Evolutionary conservation across 768 basidiomycete genomes (phyloP).

Genomic region (Termitomyces sp.): DNA sequence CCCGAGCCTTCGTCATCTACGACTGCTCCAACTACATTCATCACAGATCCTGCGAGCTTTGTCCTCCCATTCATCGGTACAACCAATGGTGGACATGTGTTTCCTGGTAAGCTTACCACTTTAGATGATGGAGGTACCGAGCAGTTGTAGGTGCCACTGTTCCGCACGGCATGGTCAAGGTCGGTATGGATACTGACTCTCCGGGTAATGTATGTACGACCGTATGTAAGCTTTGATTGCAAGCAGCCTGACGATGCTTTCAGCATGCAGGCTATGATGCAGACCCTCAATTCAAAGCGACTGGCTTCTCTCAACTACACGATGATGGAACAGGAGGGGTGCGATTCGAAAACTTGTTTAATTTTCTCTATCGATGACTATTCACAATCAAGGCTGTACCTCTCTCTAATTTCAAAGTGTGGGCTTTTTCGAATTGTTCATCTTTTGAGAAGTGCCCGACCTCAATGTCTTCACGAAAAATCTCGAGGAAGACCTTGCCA

Average conservation of each 20-base stretch:
- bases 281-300: conserved; percentile 35
- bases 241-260: not conserved
- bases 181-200: conserved; percentile 62
- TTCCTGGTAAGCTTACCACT: conserved; percentile 40
- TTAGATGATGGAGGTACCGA: not conserved
- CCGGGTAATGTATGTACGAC: conserved; percentile 43
- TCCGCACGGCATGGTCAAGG: conserved; percentile 68
- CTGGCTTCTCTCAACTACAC: conserved; percentile 60
- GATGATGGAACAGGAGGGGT: conserved; percentile 61
- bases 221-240: not conserved
- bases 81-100: conserved; percentile 58
- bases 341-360: conserved; percentile 10
- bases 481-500: conserved; percentile 37
- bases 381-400: conserved; percentile 33
- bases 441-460: conserved; percentile 50
- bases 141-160: conserved; percentile 44
- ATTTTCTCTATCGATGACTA: not conserved
- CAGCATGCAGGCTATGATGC: conserved; percentile 47
- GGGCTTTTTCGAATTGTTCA: conserved; percentile 44
- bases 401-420: conserved; percentile 59
- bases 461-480: conserved; percentile 37
- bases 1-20: not conserved
- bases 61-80: conserved; percentile 64
- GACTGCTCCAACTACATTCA: not conserved
- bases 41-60: conserved; percentile 33